Percentiles rank a stretch among this genome's conserved stretches.
phyloP scores from a whole-genome alignment of 1,284 basidiomycete genomes.

The Irpex lacteus region DNA sequence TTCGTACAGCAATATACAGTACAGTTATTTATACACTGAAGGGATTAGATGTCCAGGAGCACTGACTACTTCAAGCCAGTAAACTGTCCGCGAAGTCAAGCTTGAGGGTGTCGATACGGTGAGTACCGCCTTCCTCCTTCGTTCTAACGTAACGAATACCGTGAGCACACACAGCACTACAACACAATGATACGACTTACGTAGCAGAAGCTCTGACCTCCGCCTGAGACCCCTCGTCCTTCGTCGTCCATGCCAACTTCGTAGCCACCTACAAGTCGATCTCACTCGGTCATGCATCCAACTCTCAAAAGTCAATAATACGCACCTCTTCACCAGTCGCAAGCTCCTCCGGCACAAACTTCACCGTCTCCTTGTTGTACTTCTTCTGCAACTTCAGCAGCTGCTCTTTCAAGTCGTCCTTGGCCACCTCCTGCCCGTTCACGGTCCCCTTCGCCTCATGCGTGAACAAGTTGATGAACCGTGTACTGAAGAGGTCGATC shows the following conservation, averaged over 20 bases:
- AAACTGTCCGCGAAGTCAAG: background rate
- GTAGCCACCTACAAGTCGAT: conserved; percentile 14
- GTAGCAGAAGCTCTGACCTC: conserved; percentile 20
- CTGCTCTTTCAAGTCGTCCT: conserved; percentile 24
- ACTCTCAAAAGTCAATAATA: background rate
- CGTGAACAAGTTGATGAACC: conserved; percentile 28
- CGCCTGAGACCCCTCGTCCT: conserved; percentile 10
- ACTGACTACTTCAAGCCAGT: background rate
- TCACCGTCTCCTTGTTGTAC: conserved; percentile 22
- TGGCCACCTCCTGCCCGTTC: conserved; percentile 24
- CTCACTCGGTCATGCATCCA: background rate
- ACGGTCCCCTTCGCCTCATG: conserved; percentile 24
- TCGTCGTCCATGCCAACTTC: conserved; percentile 20
- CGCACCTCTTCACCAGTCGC: conserved; percentile 9
- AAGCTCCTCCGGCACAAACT: conserved; percentile 13
- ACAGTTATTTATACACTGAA: too few relatives aligned
- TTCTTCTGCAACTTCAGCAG: conserved; percentile 28
- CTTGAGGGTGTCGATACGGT: conserved; percentile 15
- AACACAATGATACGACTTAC: too few relatives aligned
- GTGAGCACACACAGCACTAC: too few relatives aligned
- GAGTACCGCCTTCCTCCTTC: conserved; percentile 21
- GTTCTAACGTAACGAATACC: too few relatives aligned
- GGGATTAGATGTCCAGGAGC: background rate
- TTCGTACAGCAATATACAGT: too few relatives aligned
- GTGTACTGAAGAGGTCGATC: conserved; percentile 31